Conservation (phyloP, 208 protist species). For the Angomonas desouzai region DNA sequence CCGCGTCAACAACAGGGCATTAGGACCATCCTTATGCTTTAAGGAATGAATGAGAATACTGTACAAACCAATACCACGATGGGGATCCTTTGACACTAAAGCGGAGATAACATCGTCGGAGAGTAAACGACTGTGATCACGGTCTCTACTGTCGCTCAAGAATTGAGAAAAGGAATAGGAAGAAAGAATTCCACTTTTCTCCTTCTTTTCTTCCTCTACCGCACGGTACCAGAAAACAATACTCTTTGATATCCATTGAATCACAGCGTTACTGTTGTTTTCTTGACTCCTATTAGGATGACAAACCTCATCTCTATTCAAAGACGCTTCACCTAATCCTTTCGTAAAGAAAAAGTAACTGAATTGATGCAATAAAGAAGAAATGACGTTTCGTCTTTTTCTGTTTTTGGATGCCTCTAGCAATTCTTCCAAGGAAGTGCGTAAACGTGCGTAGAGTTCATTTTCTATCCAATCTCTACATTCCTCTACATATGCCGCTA, state of each 20-base stretch:
- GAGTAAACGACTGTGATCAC: not conserved
- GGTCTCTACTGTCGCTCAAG: not conserved
- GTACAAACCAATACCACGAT: not conserved
- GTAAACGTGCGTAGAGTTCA: not conserved
- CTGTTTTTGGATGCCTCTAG: not conserved
- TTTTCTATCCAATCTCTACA: not conserved
- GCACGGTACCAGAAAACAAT: not conserved
- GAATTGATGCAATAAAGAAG: not conserved
- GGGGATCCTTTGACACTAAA: not conserved
- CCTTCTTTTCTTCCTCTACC: not conserved
- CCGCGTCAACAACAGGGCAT: not conserved
- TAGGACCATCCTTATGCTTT: not conserved
- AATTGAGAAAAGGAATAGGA: not conserved
- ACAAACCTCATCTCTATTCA: too few relatives aligned
- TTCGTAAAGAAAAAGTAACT: not conserved
- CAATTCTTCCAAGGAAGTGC: not conserved
- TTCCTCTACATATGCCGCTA: not conserved
- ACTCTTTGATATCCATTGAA: not conserved
- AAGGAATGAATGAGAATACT: not conserved
- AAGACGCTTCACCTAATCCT: not conserved
- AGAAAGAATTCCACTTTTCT: not conserved
- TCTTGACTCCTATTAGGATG: not conserved
- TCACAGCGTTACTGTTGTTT: not conserved
- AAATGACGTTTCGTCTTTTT: not conserved
- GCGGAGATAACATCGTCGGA: not conserved